phyloP scores from a whole-genome alignment of 2,329 filamentous ascomycete species.

The Chrysoporthe deuterocubensis region DNA sequence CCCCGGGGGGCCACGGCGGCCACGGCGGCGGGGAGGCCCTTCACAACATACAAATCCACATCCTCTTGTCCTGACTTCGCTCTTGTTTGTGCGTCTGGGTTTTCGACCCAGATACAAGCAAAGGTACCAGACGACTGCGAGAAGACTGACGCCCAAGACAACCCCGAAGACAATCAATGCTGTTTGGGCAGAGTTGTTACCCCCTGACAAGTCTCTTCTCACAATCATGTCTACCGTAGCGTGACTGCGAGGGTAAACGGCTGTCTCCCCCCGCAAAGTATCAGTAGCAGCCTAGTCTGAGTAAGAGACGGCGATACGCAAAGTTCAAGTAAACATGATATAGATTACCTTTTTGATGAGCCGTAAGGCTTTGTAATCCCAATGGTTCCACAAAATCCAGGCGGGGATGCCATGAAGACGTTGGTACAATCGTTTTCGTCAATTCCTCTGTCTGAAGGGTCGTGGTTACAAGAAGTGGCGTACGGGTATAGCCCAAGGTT shows the following conservation, averaged over 20 bases:
- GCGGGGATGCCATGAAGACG: not conserved
- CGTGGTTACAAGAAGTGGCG: not conserved
- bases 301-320: not conserved
- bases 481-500: not conserved
- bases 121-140: slow-evolving; percentile 3
- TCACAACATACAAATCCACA: not conserved
- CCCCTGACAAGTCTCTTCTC: slow-evolving; percentile 1
- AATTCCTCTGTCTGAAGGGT: not conserved
- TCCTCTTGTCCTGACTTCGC: not conserved
- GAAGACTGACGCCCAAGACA: not conserved
- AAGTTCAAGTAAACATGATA: not conserved
- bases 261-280: not conserved
- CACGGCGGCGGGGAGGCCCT: not conserved
- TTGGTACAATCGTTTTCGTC: not conserved
- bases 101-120: slow-evolving; percentile 7
- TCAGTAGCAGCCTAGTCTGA: not conserved
- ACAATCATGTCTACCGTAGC: not conserved
- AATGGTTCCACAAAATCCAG: not conserved
- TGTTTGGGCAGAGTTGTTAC: slow-evolving; percentile 1
- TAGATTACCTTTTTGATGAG: not conserved
- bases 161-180: slow-evolving; percentile 15
- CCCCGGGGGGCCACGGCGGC: not conserved
- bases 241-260: not conserved
- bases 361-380: not conserved
- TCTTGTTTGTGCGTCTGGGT: not conserved